These are phyloP conservation scores for Vickermania ingenoplastis DNA, from an alignment of 208 protist species.

Conservation along the genomic window DNA sequence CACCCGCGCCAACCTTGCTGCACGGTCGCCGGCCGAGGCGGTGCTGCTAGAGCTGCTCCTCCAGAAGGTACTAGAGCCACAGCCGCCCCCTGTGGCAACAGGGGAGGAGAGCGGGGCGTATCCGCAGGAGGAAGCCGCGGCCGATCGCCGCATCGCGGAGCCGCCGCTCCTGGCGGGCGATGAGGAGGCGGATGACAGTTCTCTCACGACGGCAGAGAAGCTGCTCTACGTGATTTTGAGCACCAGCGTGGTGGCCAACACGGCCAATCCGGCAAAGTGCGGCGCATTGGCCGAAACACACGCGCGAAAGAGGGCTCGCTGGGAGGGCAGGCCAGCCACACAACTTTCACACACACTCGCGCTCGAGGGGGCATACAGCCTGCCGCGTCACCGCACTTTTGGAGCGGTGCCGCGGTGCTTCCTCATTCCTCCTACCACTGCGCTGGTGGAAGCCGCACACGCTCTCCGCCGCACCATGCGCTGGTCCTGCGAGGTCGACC, in stretches of 20 bases:
- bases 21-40: slow-evolving; percentile 14
- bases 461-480: slow-evolving; percentile 32
- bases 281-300: neutral
- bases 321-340: no score
- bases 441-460: slow-evolving; percentile 35
- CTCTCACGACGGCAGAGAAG: slow-evolving; percentile 28
- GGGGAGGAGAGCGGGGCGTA: neutral
- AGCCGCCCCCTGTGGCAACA: neutral
- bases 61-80: neutral
- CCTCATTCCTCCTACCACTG: slow-evolving; percentile 35
- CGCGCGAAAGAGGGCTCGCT: neutral
- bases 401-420: slow-evolving; percentile 28
- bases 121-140: neutral
- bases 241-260: slow-evolving; percentile 47
- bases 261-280: neutral
- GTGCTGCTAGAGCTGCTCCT: slow-evolving; percentile 24
- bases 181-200: neutral
- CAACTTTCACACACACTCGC: no score
- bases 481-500: slow-evolving; percentile 64
- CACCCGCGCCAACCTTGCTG: neutral
- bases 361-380: neutral
- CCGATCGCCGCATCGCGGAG: neutral
- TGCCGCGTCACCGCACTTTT: neutral
- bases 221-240: slow-evolving; percentile 77
- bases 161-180: neutral